Base-by-base conservation (phyloP, 345 rosid species). In the Melaleuca alternifolia region DNA sequence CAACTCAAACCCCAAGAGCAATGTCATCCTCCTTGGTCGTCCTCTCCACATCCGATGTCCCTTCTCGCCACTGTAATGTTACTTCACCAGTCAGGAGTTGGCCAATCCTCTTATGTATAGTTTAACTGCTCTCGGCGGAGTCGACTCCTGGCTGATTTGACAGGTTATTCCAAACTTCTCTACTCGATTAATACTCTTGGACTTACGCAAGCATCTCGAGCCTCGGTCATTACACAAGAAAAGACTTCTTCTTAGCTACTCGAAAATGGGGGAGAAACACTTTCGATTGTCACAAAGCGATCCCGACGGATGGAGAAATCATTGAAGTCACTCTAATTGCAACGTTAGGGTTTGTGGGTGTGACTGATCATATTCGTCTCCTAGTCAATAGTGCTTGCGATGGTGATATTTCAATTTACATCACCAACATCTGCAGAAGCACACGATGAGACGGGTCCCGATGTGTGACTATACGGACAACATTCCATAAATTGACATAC, bases 251-350 rank as follows among this genome's bases (percentile, higher is more conserved):
- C 16, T 33, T 8, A 3, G 23, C 1, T 11, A 65, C 46, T 33
- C 46, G 21, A 7, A 30, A 30, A 1, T 3, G 20, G 3, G 11
- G 24, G 11, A 2, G 2, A 33, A 65, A 11, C 30, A 16, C 1
- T 65, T 10, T 15, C 0, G 46, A 33, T 30, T 1, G 0, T 10
- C 21, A 20, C 16, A 16, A 65, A 65, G 3, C 1, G 6, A 5
- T 30, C 23, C 44, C 5, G 59, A 9, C n/a, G n/a, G n/a, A 1
- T 2, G 6, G 62, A 56, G 6, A 5, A 26, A 57, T 11, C 10
- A 24, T 57, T 11, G 30, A 24, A 20, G 20, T 3, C 24, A 9
- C 57, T 54, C 24, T 53, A 20, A 7, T 53, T 20, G 18, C 24
- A 18, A 6, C 24, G 23, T 3, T 18, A 6, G 56, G 56, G 56